These are phyloP conservation scores for Syzygium oleosum DNA, from an alignment of 345 rosid genomes.

Conservation along the genomic window DNA sequence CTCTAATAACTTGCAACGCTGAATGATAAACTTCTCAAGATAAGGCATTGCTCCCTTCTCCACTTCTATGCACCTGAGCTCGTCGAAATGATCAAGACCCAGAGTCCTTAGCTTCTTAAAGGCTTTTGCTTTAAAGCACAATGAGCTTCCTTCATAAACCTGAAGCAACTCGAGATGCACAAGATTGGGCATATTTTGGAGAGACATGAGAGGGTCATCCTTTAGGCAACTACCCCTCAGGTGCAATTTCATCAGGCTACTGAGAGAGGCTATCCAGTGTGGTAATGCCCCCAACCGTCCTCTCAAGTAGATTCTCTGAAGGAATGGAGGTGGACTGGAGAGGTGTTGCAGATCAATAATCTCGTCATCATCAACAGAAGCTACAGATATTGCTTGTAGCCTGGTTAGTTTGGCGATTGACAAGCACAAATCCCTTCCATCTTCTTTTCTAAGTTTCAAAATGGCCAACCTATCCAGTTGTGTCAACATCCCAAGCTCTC, in stretches of 20 bases:
- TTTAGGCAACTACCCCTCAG: slow-evolving; percentile 16
- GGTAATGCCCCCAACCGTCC: slow-evolving; percentile 20
- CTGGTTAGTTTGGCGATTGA: slow-evolving; percentile 14
- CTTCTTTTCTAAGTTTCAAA: slow-evolving; percentile 22
- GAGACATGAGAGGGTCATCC: slow-evolving; percentile 18
- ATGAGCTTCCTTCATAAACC: slow-evolving; percentile 10
- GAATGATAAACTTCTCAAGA: slow-evolving; percentile 21
- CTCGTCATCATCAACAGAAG: slow-evolving; percentile 13
- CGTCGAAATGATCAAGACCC: slow-evolving; percentile 20
- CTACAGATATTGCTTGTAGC: slow-evolving; percentile 25
- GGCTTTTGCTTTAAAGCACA: slow-evolving; percentile 14
- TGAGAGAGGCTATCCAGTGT: slow-evolving; percentile 16
- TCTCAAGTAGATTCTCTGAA: slow-evolving; percentile 17
- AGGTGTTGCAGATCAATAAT: slow-evolving; percentile 21
- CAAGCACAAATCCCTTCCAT: slow-evolving; percentile 21
- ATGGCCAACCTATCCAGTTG: slow-evolving; percentile 33
- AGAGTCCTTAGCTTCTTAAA: slow-evolving; percentile 21
- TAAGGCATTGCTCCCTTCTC: slow-evolving; percentile 21
- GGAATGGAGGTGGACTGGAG: slow-evolving; percentile 20
- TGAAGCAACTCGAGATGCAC: slow-evolving; percentile 23
- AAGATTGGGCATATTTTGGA: slow-evolving; percentile 21
- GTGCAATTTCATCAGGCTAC: slow-evolving; percentile 15
- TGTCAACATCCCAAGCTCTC: slow-evolving; percentile 25
- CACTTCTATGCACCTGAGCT: slow-evolving; percentile 7
- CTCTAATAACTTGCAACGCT: slow-evolving; percentile 12